These are phyloP conservation scores for Gigaspora rosea DNA, from an alignment of 192 early-diverging fungal species.

Conservation along the genomic window DNA sequence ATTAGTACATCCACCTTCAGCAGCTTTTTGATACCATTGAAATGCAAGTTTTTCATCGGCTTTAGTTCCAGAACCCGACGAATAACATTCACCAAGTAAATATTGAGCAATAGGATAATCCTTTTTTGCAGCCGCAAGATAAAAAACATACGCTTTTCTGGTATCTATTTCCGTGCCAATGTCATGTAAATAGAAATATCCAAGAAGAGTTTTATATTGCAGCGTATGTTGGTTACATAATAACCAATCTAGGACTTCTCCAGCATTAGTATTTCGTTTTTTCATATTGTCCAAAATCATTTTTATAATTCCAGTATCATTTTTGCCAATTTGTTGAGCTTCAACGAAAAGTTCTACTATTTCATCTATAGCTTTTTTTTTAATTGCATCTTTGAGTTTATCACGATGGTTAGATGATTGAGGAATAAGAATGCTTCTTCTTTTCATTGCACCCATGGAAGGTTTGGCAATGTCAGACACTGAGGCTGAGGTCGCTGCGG, in stretches of 20 bases:
- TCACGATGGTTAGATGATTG: not conserved
- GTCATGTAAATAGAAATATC: constrained; percentile 14
- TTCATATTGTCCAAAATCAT: not conserved
- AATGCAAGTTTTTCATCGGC: constrained; percentile 5
- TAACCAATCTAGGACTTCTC: not conserved
- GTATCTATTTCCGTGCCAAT: not conserved
- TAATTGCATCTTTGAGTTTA: not conserved
- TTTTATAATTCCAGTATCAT: not conserved
- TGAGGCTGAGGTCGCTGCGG: too few species aligned
- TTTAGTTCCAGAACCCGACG: not conserved
- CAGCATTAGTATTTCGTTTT: not conserved
- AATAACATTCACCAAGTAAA: constrained; percentile 20
- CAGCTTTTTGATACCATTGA: constrained; percentile 16
- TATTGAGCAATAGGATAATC: constrained; percentile 2
- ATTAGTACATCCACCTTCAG: constrained; percentile 4
- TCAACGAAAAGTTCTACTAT: not conserved
- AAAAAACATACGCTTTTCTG: constrained; percentile 4
- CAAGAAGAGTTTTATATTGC: constrained; percentile 10
- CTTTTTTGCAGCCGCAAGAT: not conserved
- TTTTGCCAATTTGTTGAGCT: not conserved
- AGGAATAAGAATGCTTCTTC: not conserved
- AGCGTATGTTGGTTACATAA: not conserved
- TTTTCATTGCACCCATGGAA: not conserved
- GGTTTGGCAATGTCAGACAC: not conserved
- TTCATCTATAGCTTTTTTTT: not conserved